phyloP scores from a whole-genome alignment of 2,329 filamentous ascomycete species.

The Colletotrichum sp. region DNA sequence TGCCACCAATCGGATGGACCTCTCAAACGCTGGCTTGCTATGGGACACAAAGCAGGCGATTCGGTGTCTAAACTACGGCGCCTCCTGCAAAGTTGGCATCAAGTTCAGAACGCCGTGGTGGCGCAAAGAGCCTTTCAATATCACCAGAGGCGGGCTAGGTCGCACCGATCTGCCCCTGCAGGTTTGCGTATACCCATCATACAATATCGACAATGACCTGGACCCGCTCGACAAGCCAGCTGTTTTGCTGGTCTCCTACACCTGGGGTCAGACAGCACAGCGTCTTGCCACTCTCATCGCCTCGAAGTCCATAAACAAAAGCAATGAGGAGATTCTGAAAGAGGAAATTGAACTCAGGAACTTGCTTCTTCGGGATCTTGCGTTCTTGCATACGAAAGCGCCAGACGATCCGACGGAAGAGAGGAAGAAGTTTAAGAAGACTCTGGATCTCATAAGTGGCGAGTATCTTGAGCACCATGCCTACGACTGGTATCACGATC shows the following conservation, averaged over 20 bases:
- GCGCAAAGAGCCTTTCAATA: no score
- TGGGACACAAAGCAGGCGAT: no score
- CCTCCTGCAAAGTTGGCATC: no score
- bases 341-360: not conserved
- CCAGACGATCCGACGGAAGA: no score
- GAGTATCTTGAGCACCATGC: not conserved
- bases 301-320: not conserved
- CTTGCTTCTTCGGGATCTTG: constrained; percentile 5
- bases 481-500: constrained; percentile 17
- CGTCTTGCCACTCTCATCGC: constrained; percentile 28
- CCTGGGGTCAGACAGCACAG: constrained; percentile 35
- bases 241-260: constrained; percentile 36
- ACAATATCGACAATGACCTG: constrained; percentile 23
- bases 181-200: constrained; percentile 37
- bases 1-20: no score
- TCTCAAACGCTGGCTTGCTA: no score
- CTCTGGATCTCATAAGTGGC: not conserved
- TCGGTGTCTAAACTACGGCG: no score
- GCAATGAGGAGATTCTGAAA: accelerated
- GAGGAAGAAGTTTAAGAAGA: not conserved
- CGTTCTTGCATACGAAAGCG: no score
- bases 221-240: constrained; percentile 25
- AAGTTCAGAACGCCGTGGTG: no score
- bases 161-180: constrained; percentile 26
- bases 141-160: constrained; percentile 20